Conservation (phyloP, 441 rosid genomes). For the Populus tomentosa region DNA sequence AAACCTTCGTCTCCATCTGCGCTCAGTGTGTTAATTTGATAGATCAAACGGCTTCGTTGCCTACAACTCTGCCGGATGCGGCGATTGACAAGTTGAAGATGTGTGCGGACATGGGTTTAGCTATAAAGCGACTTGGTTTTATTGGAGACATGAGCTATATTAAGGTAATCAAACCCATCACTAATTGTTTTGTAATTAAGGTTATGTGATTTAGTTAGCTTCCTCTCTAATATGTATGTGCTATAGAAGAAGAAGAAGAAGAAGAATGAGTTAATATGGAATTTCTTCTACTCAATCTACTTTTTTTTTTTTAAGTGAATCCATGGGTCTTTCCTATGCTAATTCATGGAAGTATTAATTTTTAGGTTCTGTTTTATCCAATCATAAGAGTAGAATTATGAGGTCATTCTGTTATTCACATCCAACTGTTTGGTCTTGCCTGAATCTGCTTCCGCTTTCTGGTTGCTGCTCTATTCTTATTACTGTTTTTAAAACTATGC, state of each 20-base stretch:
- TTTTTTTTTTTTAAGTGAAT: no score
- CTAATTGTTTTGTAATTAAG: background rate
- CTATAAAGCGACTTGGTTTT: conserved; percentile 55
- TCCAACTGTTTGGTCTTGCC: background rate
- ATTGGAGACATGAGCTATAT: conserved; percentile 51
- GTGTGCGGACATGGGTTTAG: conserved; percentile 49
- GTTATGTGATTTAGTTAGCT: no score
- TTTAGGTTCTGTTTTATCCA: no score
- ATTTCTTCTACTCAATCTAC: background rate
- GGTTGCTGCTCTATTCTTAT: conserved; percentile 35
- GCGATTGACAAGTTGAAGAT: conserved; percentile 50
- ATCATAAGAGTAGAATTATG: no score
- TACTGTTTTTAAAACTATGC: conserved; percentile 44
- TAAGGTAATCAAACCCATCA: conserved; percentile 34
- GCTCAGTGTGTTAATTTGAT: conserved; percentile 56
- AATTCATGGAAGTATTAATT: no score
- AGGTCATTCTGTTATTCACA: background rate
- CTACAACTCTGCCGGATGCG: conserved; percentile 34
- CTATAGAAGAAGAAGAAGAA: no score
- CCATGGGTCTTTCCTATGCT: background rate
- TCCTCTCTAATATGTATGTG: no score
- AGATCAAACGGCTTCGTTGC: conserved; percentile 30
- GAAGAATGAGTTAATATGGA: no score
- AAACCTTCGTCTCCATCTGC: conserved; percentile 47
- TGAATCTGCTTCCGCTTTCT: conserved; percentile 1